Evolutionary conservation across 208 protist genomes (phyloP), one percentile per base, ranked within the genome.

Genomic region (Kentomonas sorsogonicus): DNA sequence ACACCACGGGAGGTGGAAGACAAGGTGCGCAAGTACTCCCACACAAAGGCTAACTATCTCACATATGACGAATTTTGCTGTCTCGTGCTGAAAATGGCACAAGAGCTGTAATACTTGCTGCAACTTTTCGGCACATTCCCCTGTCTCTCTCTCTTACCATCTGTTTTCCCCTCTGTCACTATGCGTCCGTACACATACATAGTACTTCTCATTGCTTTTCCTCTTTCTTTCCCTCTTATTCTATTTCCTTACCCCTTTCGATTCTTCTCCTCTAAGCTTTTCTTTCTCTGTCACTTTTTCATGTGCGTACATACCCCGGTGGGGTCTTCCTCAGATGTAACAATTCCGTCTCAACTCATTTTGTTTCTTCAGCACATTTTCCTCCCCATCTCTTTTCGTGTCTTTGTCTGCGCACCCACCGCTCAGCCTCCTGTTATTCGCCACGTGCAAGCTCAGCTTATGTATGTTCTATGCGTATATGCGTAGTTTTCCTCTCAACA

Each of bases 11-110:
- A 96, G 63, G 64, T 89, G 55, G 81, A 85, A 26, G 61, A 72
- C 33, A 69, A 64, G 58, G 77, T 96, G 27, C 74, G 75, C 55
- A 94, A 96, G 72, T 81, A 90, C 62, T 67, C 80, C 23, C 79
- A 69, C 41, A 89, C 74, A n/a, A 69, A 77, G 46, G 62, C 77
- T 33, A 82, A 92, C 36, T 73, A 70, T 10, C 72, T 96, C 41
- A 88, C 67, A 3, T 96, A 87, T 66, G 87, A 96, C 26, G 90
- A 96, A 65, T 96, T 96, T 59, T 72, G 74, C 47, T 96, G 90
- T 74, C 84, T 96, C 50, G 76, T 91, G 63, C 74, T 96, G 3
- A 77, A 66, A 57, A 77, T 94, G 48, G 86, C 86, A 18, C 86
- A 93, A 36, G 33, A 36, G 33, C 33, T 36, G 16, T 46, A 39